A percentile compares a stretch with the other conserved stretches of the same genome.
phyloP scores from a whole-genome alignment of 2,329 filamentous ascomycete species.

The Pseudocercospora musae region DNA sequence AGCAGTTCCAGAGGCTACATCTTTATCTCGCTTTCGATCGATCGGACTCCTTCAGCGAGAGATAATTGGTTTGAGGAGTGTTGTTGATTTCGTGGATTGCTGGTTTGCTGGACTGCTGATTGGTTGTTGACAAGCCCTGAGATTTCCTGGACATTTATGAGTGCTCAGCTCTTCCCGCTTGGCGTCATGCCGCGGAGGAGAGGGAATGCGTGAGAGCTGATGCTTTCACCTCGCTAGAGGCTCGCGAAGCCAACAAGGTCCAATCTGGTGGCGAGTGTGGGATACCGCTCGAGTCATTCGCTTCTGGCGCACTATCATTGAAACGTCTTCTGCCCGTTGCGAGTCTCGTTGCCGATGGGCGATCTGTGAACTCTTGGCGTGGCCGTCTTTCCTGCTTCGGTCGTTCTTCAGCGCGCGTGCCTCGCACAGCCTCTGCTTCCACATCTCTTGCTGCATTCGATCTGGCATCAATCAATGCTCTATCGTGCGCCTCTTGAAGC shows the following conservation, averaged over 20 bases:
- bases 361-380: not conserved
- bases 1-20: not conserved
- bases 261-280: not conserved
- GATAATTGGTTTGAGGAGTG: not conserved
- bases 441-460: not conserved
- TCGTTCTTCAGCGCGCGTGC: not conserved
- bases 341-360: not conserved
- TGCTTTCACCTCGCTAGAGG: not conserved
- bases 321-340: not conserved
- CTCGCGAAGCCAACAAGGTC: not conserved
- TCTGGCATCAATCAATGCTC: not conserved
- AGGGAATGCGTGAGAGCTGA: not conserved
- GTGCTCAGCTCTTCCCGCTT: not conserved
- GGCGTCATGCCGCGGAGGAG: not conserved
- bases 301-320: not conserved
- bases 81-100: not conserved
- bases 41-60: not conserved
- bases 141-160: not conserved
- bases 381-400: not conserved
- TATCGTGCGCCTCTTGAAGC: not conserved
- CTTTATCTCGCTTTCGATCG: not conserved
- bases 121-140: not conserved
- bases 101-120: not conserved
- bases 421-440: not conserved
- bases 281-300: not conserved